These are phyloP conservation scores for Saccharomycopsis microspora DNA, from an alignment of 805 yeast species.

Conservation along the genomic window DNA sequence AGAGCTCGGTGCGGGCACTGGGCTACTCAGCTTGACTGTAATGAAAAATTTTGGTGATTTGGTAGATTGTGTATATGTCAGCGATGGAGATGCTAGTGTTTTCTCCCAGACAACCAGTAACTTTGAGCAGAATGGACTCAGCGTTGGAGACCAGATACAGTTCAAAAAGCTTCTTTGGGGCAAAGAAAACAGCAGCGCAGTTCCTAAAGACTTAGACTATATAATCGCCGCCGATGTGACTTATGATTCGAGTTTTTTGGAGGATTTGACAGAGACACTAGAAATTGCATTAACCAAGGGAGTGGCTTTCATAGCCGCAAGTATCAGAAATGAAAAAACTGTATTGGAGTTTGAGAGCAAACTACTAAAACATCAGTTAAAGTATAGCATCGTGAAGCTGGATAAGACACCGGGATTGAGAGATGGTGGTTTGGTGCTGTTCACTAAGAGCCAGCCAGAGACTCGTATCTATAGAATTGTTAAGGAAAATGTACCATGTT, in stretches of 20 bases:
- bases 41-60: constrained; percentile 11
- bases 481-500: neutral
- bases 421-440: neutral
- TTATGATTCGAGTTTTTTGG: constrained; percentile 56
- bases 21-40: constrained; percentile 47
- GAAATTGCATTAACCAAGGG: constrained; percentile 1
- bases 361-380: neutral
- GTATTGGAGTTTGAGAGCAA: constrained; percentile 1
- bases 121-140: constrained; percentile 32
- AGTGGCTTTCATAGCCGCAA: constrained; percentile 51
- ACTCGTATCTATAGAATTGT: constrained; percentile 6
- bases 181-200: constrained; percentile 22
- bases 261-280: constrained; percentile 34
- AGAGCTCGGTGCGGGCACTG: constrained; percentile 89
- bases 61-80: constrained; percentile 18
- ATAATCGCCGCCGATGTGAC: constrained; percentile 84
- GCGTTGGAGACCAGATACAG: constrained; percentile 14
- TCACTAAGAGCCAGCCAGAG: neutral
- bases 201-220: constrained; percentile 32
- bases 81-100: constrained; percentile 54
- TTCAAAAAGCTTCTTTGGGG: constrained; percentile 50
- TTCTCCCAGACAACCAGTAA: constrained; percentile 36
- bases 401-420: constrained; percentile 2
- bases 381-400: neutral
- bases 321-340: constrained; percentile 55